Conservation (phyloP, 495 filamentous ascomycete genomes). For the Aspergillus taichungensis region DNA sequence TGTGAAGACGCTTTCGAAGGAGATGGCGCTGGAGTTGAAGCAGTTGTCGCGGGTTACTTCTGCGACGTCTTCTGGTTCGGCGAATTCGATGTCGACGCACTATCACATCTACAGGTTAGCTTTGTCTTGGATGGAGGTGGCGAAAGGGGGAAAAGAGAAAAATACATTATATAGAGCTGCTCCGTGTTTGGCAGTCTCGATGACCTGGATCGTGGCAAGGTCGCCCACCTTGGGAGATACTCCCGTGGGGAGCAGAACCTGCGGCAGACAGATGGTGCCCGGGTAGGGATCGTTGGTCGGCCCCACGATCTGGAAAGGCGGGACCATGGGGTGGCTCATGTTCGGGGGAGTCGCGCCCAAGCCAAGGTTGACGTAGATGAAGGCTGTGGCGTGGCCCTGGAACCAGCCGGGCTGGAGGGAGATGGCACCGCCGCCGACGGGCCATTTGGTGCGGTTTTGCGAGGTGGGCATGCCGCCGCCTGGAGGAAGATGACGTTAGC, state of each 20-base stretch:
- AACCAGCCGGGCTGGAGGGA: slow-evolving; percentile 94
- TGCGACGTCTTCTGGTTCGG: slow-evolving; percentile 60
- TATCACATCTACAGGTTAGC: slow-evolving; percentile 28
- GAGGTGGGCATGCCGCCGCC: slow-evolving; percentile 79
- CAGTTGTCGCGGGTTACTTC: slow-evolving; percentile 73
- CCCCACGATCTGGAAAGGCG: slow-evolving; percentile 78
- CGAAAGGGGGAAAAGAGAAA: not conserved
- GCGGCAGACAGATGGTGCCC: slow-evolving; percentile 81
- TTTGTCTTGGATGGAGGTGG: slow-evolving; percentile 2
- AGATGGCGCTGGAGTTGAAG: slow-evolving; percentile 69
- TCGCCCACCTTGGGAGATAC: slow-evolving; percentile 67
- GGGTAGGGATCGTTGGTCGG: slow-evolving; percentile 74
- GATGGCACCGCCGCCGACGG: slow-evolving; percentile 74
- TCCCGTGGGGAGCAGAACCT: slow-evolving; percentile 77
- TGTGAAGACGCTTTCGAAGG: slow-evolving; percentile 68
- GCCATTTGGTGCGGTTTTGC: slow-evolving; percentile 86
- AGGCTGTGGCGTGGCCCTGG: slow-evolving; percentile 73
- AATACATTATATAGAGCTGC: slow-evolving; percentile 84
- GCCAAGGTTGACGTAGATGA: slow-evolving; percentile 92
- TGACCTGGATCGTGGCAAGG: slow-evolving; percentile 89
- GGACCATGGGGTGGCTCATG: slow-evolving; percentile 77
- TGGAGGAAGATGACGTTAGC: slow-evolving; percentile 23
- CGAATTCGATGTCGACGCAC: slow-evolving; percentile 90
- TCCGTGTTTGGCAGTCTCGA: slow-evolving; percentile 84
- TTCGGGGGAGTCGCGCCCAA: slow-evolving; percentile 77